Conservation (phyloP, 2,329 filamentous ascomycete species). For the Thelonectria rubi region DNA sequence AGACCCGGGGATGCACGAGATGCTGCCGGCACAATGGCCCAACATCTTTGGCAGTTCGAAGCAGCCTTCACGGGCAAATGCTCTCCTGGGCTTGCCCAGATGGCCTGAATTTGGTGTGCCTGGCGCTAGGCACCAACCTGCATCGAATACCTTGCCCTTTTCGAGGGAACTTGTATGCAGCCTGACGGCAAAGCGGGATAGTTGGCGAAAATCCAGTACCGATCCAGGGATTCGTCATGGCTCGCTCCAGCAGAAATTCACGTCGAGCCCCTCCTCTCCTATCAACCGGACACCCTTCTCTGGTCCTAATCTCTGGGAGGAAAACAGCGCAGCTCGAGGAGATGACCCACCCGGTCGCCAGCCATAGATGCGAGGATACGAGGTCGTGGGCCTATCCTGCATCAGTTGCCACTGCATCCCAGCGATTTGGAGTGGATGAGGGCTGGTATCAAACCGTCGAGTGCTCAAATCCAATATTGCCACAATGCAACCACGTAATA, state of each 20-base stretch:
- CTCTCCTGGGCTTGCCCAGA: conserved; percentile 25
- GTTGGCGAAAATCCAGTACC: conserved; percentile 16
- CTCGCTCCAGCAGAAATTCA: conserved; percentile 7
- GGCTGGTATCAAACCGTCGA: not conserved
- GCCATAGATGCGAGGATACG: conserved; percentile 15
- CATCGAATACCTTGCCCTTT: conserved; percentile 23
- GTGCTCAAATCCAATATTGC: conserved; percentile 2
- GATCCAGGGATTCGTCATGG: conserved; percentile 13
- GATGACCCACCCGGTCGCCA: conserved; percentile 11
- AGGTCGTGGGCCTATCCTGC: conserved; percentile 5
- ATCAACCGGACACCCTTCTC: conserved; percentile 13
- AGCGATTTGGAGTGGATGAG: conserved; percentile 1
- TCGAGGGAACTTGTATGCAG: conserved; percentile 21
- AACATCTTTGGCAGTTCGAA: conserved; percentile 38
- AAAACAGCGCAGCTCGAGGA: conserved; percentile 14
- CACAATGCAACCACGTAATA: not conserved
- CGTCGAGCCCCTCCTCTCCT: conserved; percentile 11
- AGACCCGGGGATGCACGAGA: conserved; percentile 37
- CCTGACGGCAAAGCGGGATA: conserved; percentile 22
- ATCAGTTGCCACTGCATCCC: not conserved
- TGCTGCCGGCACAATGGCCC: conserved; percentile 36
- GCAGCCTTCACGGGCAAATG: conserved; percentile 25
- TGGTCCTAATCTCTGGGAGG: conserved; percentile 14
- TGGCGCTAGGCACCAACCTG: conserved; percentile 36
- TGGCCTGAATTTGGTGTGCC: conserved; percentile 31